Conservation (phyloP, 129 eudicot species). For the Tagetes patula region DNA sequence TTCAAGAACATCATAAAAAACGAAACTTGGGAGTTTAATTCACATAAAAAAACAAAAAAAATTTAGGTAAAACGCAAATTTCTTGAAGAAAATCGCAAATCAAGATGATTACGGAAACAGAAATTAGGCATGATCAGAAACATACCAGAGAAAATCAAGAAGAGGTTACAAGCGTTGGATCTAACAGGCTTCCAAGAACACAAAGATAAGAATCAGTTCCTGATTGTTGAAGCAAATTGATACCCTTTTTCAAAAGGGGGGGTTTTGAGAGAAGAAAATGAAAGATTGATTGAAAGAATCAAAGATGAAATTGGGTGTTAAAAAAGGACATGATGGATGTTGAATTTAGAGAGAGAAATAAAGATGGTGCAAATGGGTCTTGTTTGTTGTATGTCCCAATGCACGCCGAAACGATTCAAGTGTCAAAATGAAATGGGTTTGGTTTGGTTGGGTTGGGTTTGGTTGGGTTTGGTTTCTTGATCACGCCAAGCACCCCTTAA, state of each 20-base stretch:
- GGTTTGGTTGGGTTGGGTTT: too few relatives aligned
- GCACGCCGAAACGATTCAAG: slow-evolving; percentile 23
- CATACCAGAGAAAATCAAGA: slow-evolving; percentile 26
- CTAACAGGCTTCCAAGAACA: neutral
- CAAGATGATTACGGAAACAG: slow-evolving; percentile 13
- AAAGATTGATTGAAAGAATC: slow-evolving; percentile 23
- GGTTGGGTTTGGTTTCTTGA: slow-evolving; percentile 1
- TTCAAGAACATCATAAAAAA: slow-evolving; percentile 17
- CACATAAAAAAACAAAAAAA: neutral
- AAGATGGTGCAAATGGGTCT: slow-evolving; percentile 6
- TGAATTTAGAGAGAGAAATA: neutral
- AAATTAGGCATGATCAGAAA: slow-evolving; percentile 12
- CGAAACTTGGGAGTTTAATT: neutral
- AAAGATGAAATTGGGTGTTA: slow-evolving; percentile 30
- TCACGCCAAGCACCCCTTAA: slow-evolving; percentile 27
- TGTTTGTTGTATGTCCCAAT: slow-evolving; percentile 15
- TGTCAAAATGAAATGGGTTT: neutral
- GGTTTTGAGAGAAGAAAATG: slow-evolving; percentile 18
- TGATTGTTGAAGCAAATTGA: slow-evolving; percentile 26
- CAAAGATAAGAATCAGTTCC: neutral
- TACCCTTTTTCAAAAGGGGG: slow-evolving; percentile 1
- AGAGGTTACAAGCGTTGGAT: slow-evolving; percentile 26
- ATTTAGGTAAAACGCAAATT: neutral
- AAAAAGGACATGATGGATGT: neutral
- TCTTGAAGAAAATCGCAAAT: slow-evolving; percentile 6